phyloP scores from a whole-genome alignment of 345 rosid genomes.

The Sonneratia caseolaris region DNA sequence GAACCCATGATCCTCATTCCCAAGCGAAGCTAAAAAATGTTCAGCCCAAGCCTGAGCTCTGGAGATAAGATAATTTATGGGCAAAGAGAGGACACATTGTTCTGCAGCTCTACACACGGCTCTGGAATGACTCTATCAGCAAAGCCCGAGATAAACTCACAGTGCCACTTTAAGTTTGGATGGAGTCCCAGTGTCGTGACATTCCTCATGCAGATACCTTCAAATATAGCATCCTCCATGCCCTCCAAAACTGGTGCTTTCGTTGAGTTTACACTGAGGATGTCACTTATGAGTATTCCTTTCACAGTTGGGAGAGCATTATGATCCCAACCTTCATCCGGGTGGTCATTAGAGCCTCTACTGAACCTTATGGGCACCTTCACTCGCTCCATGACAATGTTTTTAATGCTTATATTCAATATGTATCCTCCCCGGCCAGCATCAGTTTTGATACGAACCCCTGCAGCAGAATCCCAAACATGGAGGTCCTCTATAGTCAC shows the following conservation, averaged over 20 bases:
- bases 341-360: constrained; percentile 87
- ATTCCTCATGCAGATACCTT: constrained; percentile 68
- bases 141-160: constrained; percentile 71
- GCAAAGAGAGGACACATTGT: constrained; percentile 26
- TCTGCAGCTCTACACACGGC: constrained; percentile 62
- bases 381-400: constrained; percentile 68
- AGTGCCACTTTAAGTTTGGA: constrained; percentile 52
- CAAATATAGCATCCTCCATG: constrained; percentile 51
- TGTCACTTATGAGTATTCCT: constrained; percentile 51
- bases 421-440: constrained; percentile 85
- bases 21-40: background rate
- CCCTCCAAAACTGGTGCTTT: constrained; percentile 71
- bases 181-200: constrained; percentile 48
- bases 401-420: constrained; percentile 48
- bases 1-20: background rate
- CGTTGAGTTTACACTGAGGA: constrained; percentile 60
- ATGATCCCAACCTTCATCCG: constrained; percentile 76
- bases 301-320: constrained; percentile 66
- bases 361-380: constrained; percentile 82
- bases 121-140: constrained; percentile 42
- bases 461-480: constrained; percentile 88
- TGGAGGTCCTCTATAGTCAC: constrained; percentile 58
- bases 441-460: constrained; percentile 85
- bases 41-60: background rate
- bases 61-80: background rate